Percentiles rank a stretch among this genome's conserved stretches.
Evolutionary conservation across 306 rosid species (phyloP).

Genomic region (Echinosophora koreensis): DNA sequence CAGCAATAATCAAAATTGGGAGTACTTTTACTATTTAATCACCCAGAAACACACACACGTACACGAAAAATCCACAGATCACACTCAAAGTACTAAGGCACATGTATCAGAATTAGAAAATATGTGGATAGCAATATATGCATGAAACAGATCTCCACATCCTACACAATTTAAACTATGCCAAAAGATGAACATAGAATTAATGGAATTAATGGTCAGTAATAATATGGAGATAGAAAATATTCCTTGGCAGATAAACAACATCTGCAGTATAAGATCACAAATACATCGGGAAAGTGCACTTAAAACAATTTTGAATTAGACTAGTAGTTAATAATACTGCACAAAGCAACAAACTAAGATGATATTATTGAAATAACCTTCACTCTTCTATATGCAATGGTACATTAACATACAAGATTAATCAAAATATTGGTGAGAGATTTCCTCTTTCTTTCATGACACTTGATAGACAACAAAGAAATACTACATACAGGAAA

Average conservation of each 20-base stretch:
- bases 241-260: background rate
- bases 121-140: conserved; percentile 1
- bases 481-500: conserved; percentile 24
- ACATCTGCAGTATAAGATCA: background rate
- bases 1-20: conserved; percentile 39
- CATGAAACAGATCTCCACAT: background rate
- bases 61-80: background rate
- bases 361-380: conserved; percentile 8
- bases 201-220: background rate
- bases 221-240: background rate
- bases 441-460: conserved; percentile 15
- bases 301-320: background rate
- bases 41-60: background rate
- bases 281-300: background rate
- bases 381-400: conserved; percentile 5
- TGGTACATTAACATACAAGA: background rate
- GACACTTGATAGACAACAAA: conserved; percentile 23
- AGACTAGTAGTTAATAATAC: conserved; percentile 17
- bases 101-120: conserved; percentile 18
- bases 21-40: background rate
- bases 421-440: background rate
- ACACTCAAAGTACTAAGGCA: background rate
- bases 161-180: conserved; percentile 16
- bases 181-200: conserved; percentile 11
- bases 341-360: conserved; percentile 3